These are phyloP conservation scores for Roridomyces roridus DNA, from an alignment of 768 basidiomycete species.

Conservation along the genomic window DNA sequence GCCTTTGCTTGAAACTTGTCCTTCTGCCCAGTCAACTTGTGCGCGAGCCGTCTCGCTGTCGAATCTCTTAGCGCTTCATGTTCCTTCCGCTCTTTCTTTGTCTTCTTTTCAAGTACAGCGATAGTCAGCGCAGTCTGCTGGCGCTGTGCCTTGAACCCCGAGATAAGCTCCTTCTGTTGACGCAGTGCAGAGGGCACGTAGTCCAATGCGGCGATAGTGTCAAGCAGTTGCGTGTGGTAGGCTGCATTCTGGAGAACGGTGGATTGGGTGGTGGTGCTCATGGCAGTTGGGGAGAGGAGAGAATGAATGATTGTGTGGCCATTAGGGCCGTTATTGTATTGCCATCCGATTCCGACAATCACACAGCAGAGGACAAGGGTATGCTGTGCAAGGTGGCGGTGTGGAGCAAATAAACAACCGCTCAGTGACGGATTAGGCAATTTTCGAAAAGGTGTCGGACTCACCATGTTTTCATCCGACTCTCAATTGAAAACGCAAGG, in stretches of 20 bases:
- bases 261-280: constrained; percentile 36
- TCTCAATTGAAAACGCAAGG: too few species aligned
- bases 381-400: background rate
- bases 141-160: constrained; percentile 39
- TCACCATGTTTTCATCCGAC: too few species aligned
- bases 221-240: constrained; percentile 44
- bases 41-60: constrained; percentile 43
- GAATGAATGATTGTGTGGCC: background rate
- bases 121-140: constrained; percentile 31
- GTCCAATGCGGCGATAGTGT: constrained; percentile 42
- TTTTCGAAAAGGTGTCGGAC: background rate
- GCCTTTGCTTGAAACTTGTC: constrained; percentile 49
- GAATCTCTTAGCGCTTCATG: constrained; percentile 48
- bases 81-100: constrained; percentile 52
- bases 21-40: constrained; percentile 46
- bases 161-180: constrained; percentile 43
- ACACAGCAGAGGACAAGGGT: background rate
- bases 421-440: background rate
- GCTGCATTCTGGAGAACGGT: constrained; percentile 43
- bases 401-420: constrained; percentile 2
- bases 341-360: background rate
- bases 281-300: constrained; percentile 11
- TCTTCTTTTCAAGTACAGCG: constrained; percentile 38
- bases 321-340: background rate
- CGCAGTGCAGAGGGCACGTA: constrained; percentile 44